These are phyloP conservation scores for Cercophora newfieldiana DNA, from an alignment of 495 filamentous ascomycete genomes.

Conservation along the genomic window DNA sequence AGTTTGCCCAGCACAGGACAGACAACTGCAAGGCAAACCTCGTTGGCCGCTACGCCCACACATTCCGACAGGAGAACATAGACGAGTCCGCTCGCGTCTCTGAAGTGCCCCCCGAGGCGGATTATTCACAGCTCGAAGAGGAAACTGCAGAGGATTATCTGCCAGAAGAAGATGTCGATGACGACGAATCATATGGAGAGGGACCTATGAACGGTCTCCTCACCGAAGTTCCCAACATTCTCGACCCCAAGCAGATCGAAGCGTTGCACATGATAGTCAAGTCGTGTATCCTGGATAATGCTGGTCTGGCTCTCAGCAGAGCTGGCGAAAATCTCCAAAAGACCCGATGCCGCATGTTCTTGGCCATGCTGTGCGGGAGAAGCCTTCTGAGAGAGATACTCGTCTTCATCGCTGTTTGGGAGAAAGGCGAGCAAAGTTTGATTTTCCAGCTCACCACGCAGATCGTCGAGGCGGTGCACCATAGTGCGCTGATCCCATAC, in stretches of 20 bases:
- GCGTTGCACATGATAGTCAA: constrained; percentile 94
- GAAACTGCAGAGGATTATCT: constrained; percentile 49
- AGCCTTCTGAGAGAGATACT: constrained; percentile 86
- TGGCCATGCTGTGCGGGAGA: constrained; percentile 81
- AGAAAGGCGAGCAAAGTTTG: constrained; percentile 83
- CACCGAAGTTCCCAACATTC: constrained; percentile 90
- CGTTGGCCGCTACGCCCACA: constrained; percentile 48
- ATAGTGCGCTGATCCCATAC: constrained; percentile 83
- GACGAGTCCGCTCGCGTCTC: constrained; percentile 52
- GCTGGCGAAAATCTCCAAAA: constrained; percentile 76
- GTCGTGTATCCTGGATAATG: constrained; percentile 76
- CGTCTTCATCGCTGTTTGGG: constrained; percentile 96
- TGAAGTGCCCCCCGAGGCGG: constrained; percentile 35
- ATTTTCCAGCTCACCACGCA: constrained; percentile 95
- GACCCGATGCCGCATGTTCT: constrained; percentile 80
- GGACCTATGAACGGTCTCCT: constrained; percentile 83
- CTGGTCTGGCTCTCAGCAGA: constrained; percentile 52
- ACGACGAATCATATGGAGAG: constrained; percentile 78
- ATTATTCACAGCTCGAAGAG: constrained; percentile 48
- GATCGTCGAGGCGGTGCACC: constrained; percentile 88
- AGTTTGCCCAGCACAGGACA: constrained; percentile 50
- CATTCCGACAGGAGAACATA: constrained; percentile 63
- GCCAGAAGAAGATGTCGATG: constrained; percentile 76
- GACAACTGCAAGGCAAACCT: constrained; percentile 50
- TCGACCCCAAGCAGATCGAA: constrained; percentile 91